Evolutionary conservation across 768 basidiomycete species (phyloP).

Genomic region (Trametes punicea): DNA sequence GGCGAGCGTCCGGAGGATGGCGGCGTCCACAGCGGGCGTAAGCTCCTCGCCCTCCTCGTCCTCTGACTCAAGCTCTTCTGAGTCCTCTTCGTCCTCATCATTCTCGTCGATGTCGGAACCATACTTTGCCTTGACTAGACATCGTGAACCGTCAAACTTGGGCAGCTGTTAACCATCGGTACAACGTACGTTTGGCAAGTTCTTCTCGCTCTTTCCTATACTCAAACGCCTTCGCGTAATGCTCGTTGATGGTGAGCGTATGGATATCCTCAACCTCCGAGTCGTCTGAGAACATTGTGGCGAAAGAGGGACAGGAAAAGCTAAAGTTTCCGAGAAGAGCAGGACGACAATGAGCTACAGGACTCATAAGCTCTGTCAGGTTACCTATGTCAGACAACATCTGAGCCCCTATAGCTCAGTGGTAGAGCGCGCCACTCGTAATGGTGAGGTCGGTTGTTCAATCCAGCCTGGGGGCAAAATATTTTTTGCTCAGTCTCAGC

Average conservation of each 20-base stretch:
- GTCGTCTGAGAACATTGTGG: conserved; percentile 28
- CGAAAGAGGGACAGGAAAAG: no score
- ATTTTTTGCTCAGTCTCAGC: no score
- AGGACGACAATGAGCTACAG: no score
- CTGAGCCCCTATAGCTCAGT: conserved; percentile 9
- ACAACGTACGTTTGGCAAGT: conserved; percentile 63
- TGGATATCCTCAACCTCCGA: conserved; percentile 41
- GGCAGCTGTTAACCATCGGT: background rate
- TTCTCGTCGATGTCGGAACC: conserved; percentile 65
- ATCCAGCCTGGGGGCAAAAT: conserved; percentile 5
- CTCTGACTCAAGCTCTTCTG: conserved; percentile 78
- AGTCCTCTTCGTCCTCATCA: conserved; percentile 54
- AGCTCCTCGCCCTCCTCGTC: conserved; percentile 95
- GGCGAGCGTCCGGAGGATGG: conserved; percentile 87
- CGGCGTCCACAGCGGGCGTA: conserved; percentile 90
- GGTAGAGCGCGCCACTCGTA: conserved; percentile 14
- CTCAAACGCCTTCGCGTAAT: conserved; percentile 80
- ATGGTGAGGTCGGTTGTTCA: conserved; percentile 14
- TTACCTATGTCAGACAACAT: background rate
- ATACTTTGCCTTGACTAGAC: conserved; percentile 84
- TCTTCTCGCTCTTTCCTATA: conserved; percentile 85
- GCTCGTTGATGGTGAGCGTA: conserved; percentile 66
- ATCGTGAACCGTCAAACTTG: background rate
- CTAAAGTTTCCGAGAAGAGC: no score
- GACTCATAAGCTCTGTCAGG: background rate